These are phyloP conservation scores for Alternaria dauci DNA, from an alignment of 2,329 filamentous ascomycete genomes.

Conservation along the genomic window DNA sequence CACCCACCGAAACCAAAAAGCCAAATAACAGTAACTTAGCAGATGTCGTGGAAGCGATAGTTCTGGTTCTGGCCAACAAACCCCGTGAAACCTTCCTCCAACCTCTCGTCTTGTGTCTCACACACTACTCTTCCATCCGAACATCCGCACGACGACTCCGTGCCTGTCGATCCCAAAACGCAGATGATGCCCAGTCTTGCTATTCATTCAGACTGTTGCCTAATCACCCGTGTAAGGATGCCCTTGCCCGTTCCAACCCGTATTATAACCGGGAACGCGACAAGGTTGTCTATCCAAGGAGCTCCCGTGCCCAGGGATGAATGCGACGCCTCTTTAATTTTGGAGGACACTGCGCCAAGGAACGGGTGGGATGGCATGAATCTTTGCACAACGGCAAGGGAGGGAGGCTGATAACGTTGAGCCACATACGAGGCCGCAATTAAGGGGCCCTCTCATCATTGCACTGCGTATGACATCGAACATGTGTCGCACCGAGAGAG, in stretches of 20 bases:
- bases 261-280: constrained; percentile 3
- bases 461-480: not conserved
- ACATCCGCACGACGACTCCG: constrained; percentile 2
- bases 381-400: constrained; percentile 10
- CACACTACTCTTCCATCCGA: constrained; percentile 12
- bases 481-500: not conserved
- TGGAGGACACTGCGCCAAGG: constrained; percentile 8
- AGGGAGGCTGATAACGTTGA: constrained; percentile 29
- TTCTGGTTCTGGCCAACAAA: constrained; percentile 17
- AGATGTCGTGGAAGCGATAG: constrained; percentile 13
- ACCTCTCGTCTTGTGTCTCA: constrained; percentile 5
- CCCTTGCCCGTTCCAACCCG: constrained; percentile 12
- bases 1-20: constrained; percentile 8
- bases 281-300: constrained; percentile 16
- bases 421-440: constrained; percentile 30
- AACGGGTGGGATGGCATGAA: constrained; percentile 1
- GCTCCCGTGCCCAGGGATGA: constrained; percentile 18
- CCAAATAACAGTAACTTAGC: constrained; percentile 12
- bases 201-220: constrained; percentile 23
- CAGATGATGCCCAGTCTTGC: constrained; percentile 16
- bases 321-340: constrained; percentile 32
- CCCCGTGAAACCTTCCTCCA: constrained; percentile 9
- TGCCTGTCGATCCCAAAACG: constrained; percentile 29
- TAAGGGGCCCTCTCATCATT: not conserved
- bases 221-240: constrained; percentile 17